Percentiles rank a stretch among this genome's conserved stretches.
These are phyloP conservation scores for Plasmodium vinckei DNA, from an alignment of 169 alveolate genomes.

Conservation along the genomic window DNA sequence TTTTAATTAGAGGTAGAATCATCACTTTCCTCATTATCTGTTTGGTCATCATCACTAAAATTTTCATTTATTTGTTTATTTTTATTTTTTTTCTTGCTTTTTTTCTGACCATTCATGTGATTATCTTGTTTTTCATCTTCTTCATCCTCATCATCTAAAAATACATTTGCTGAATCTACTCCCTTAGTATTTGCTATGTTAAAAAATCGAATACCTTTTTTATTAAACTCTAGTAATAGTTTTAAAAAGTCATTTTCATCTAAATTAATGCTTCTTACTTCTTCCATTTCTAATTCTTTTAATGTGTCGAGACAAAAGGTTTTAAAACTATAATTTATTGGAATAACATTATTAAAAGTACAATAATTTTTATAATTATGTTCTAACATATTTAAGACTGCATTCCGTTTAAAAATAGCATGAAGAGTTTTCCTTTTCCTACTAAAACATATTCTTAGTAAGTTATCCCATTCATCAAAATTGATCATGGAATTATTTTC, in stretches of 20 bases:
- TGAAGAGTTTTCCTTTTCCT: slow-evolving; percentile 97
- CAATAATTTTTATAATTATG: slow-evolving; percentile 93
- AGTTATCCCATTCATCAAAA: slow-evolving; percentile 99
- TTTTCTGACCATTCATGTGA: background rate
- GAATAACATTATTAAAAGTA: slow-evolving; percentile 83
- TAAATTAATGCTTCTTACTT: slow-evolving; percentile 89
- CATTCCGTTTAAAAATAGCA: slow-evolving; percentile 95
- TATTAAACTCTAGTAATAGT: slow-evolving; percentile 90
- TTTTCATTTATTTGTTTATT: background rate
- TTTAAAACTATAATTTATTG: slow-evolving; percentile 78
- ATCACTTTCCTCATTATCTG: too few species aligned
- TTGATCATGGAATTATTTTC: slow-evolving; percentile 84
- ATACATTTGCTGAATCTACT: slow-evolving; percentile 16
- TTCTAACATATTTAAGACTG: slow-evolving; percentile 93
- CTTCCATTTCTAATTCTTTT: slow-evolving; percentile 36
- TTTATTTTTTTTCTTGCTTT: background rate
- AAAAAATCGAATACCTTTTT: slow-evolving; percentile 91
- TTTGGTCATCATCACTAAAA: background rate
- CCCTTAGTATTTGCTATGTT: slow-evolving; percentile 80
- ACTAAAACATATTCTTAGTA: slow-evolving; percentile 96
- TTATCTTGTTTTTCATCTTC: background rate
- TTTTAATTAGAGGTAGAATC: too few species aligned
- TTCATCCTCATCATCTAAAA: slow-evolving; percentile 25
- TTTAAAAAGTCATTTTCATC: slow-evolving; percentile 90
- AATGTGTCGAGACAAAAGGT: slow-evolving; percentile 72